phyloP scores from a whole-genome alignment of 2,329 filamentous ascomycete genomes.

The Gnomoniopsis smithogilvyi region DNA sequence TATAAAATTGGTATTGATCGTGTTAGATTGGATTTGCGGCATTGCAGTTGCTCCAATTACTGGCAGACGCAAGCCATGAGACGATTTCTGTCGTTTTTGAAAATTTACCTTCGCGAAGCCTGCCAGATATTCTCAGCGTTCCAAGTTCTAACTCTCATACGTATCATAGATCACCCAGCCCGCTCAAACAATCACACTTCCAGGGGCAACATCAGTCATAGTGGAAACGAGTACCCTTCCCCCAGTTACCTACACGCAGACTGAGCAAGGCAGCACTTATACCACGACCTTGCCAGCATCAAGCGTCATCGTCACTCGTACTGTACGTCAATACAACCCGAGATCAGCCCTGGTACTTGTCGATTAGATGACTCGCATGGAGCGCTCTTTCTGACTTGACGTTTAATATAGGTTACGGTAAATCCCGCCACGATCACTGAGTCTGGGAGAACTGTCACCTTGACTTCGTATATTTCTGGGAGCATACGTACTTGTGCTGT shows the following conservation, averaged over 20 bases:
- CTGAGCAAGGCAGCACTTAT: slow-evolving; percentile 21
- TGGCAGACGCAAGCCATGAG: not conserved
- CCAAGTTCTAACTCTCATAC: not conserved
- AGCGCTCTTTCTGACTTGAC: not conserved
- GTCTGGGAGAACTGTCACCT: slow-evolving; percentile 24
- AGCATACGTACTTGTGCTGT: slow-evolving; percentile 39
- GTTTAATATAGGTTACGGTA: not conserved
- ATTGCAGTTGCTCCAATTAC: not conserved
- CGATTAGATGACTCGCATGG: not conserved
- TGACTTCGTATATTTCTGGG: slow-evolving; percentile 31
- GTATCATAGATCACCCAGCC: not conserved
- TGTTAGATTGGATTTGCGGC: no score
- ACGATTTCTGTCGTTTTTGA: not conserved
- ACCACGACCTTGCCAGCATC: slow-evolving; percentile 23
- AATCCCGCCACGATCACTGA: slow-evolving; percentile 21
- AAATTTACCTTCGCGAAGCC: not conserved
- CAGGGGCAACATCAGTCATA: slow-evolving; percentile 3
- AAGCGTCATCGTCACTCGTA: slow-evolving; percentile 20
- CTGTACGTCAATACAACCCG: not conserved
- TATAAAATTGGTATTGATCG: not conserved
- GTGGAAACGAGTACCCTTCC: slow-evolving; percentile 18
- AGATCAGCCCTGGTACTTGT: not conserved
- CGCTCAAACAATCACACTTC: not conserved
- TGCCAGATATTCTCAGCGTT: not conserved
- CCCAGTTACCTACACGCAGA: slow-evolving; percentile 24